phyloP scores from a whole-genome alignment of 1,284 basidiomycete species.

The Melampsora abietis-canadensis region DNA sequence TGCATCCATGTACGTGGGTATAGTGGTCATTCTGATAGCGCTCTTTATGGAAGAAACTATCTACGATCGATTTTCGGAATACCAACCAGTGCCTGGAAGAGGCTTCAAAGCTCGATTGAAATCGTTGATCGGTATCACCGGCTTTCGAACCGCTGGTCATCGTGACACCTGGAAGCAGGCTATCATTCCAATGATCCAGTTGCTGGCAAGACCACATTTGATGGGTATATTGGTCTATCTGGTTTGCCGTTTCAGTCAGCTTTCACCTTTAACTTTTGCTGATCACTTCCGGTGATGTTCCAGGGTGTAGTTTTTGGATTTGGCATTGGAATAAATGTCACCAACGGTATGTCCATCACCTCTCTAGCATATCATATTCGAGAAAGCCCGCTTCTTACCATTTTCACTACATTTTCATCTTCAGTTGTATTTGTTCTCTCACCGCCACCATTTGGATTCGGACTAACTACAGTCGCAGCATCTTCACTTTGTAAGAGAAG shows the following conservation, averaged over 20 bases:
- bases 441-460: slow-evolving; percentile 63
- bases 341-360: slow-evolving; percentile 60
- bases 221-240: slow-evolving; percentile 62
- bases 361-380: neutral
- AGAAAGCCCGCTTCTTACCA: neutral
- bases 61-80: slow-evolving; percentile 64
- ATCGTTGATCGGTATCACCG: slow-evolving; percentile 66
- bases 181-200: slow-evolving; percentile 58
- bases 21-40: slow-evolving; percentile 62
- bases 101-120: slow-evolving; percentile 62
- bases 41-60: slow-evolving; percentile 67
- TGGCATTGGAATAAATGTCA: slow-evolving; percentile 70
- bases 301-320: slow-evolving; percentile 61
- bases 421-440: slow-evolving; percentile 59
- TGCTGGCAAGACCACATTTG: slow-evolving; percentile 66
- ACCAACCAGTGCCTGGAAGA: slow-evolving; percentile 57
- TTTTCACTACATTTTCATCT: neutral
- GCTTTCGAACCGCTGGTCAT: slow-evolving; percentile 63
- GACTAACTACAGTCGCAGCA: slow-evolving; percentile 61
- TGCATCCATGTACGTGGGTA: slow-evolving; percentile 61
- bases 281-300: neutral
- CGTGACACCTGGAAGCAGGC: slow-evolving; percentile 61
- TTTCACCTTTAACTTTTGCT: neutral
- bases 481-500: slow-evolving; percentile 65
- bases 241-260: slow-evolving; percentile 51